These are phyloP conservation scores for Blumeriella jaapii DNA, from an alignment of 2,329 filamentous ascomycete species.

Conservation along the genomic window DNA sequence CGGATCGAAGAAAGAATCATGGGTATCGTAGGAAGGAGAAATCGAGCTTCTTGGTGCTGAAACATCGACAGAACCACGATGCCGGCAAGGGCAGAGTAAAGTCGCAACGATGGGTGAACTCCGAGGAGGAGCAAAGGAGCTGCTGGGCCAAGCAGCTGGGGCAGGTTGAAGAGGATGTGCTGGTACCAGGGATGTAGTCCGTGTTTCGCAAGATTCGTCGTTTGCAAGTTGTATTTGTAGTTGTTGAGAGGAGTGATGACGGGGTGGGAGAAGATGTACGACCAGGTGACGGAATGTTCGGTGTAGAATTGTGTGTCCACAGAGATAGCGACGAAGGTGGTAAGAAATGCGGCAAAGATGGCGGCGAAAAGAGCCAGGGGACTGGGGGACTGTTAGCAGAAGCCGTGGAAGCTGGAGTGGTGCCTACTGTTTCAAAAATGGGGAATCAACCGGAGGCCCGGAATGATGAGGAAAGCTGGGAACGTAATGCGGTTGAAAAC, in stretches of 20 bases:
- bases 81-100: conserved; percentile 65
- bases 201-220: conserved; percentile 61
- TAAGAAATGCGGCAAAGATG: conserved; percentile 51
- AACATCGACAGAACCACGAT: conserved; percentile 60
- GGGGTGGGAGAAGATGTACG: conserved; percentile 50
- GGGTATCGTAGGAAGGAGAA: conserved; percentile 63
- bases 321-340: conserved; percentile 60
- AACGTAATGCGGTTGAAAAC: conserved; percentile 97
- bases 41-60: conserved; percentile 71
- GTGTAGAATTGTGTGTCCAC: conserved; percentile 81
- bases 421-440: conserved; percentile 79
- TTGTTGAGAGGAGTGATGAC: conserved; percentile 72
- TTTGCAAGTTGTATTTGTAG: conserved; percentile 59
- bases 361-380: conserved; percentile 52
- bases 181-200: conserved; percentile 72
- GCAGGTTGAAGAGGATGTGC: conserved; percentile 59
- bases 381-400: conserved; percentile 28
- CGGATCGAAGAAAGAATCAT: conserved; percentile 64
- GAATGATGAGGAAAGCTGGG: conserved; percentile 81
- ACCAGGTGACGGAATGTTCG: conserved; percentile 49
- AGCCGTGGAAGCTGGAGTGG: neutral
- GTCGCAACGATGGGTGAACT: conserved; percentile 46
- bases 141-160: conserved; percentile 61
- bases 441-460: conserved; percentile 70
- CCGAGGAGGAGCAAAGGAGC: conserved; percentile 46